These are phyloP conservation scores for Aureobasidium sp. DNA, from an alignment of 2,329 filamentous ascomycete genomes.

Conservation along the genomic window DNA sequence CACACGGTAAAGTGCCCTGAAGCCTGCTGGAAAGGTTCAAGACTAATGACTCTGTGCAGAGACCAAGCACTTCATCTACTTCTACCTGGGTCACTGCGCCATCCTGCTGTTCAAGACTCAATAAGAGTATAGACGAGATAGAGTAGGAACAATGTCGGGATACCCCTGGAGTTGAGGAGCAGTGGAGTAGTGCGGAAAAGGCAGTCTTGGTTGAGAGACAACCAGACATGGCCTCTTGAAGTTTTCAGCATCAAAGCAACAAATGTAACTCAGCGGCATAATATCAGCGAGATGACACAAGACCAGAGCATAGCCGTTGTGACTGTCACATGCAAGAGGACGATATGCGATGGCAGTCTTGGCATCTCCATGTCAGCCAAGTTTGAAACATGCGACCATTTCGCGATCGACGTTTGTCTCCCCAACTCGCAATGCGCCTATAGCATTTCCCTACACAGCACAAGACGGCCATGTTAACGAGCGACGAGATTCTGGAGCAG, in stretches of 20 bases:
- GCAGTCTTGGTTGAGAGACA: background rate
- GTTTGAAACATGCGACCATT: background rate
- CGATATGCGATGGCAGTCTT: background rate
- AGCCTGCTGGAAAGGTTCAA: background rate
- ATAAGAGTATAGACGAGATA: slow-evolving; percentile 39
- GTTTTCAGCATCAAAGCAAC: background rate
- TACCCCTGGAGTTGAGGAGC: background rate
- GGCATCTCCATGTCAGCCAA: background rate
- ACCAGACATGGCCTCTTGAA: background rate
- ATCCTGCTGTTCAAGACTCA: slow-evolving; percentile 99
- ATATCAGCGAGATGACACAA: background rate
- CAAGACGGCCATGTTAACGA: slow-evolving; percentile 13
- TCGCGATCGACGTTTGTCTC: background rate
- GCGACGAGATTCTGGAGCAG: slow-evolving; percentile 45
- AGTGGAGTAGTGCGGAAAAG: background rate
- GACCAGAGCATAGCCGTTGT: background rate
- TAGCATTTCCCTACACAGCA: background rate
- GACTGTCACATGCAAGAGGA: background rate
- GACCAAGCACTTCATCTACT: slow-evolving; percentile 99
- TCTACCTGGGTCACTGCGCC: slow-evolving; percentile 97
- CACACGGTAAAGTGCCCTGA: slow-evolving; percentile 61
- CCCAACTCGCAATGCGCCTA: background rate
- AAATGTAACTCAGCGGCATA: background rate
- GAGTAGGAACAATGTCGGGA: background rate
- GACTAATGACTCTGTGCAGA: slow-evolving; percentile 47